Evolutionary conservation across 345 rosid species (phyloP).

Genomic region (Dovyalis caffra): DNA sequence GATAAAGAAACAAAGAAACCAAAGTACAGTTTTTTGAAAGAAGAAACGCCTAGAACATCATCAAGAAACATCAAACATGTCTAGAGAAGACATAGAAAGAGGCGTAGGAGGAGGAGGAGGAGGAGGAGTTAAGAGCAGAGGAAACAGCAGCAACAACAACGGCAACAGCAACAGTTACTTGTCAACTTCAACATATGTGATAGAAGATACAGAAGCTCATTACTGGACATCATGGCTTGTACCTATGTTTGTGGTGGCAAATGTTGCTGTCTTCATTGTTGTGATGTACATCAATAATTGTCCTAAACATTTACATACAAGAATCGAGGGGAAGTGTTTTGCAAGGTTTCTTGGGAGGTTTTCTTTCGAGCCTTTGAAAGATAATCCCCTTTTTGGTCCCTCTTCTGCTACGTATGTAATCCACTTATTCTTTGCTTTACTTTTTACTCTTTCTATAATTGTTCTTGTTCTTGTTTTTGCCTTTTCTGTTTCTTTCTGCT

Average conservation of each 20-base stretch:
- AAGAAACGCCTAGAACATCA: neutral
- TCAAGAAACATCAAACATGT: conserved; percentile 17
- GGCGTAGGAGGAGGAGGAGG: conserved; percentile 35
- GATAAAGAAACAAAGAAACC: neutral
- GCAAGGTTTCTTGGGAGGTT: conserved; percentile 32
- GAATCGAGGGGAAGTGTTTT: conserved; percentile 23
- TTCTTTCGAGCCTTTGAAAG: conserved; percentile 29
- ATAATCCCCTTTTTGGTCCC: conserved; percentile 36
- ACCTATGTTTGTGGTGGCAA: conserved; percentile 29
- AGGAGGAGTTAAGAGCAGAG: conserved; percentile 22
- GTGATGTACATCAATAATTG: conserved; percentile 29
- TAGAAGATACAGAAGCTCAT: conserved; percentile 42
- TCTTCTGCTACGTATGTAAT: conserved; percentile 30
- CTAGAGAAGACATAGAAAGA: conserved; percentile 34
- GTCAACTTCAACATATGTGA: conserved; percentile 35
- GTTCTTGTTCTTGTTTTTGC: neutral
- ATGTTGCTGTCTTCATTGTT: conserved; percentile 19
- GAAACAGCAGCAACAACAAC: neutral
- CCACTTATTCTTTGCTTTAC: neutral
- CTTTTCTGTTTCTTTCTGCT: neutral
- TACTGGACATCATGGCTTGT: conserved; percentile 33
- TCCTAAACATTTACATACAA: conserved; percentile 24
- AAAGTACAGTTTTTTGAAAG: neutral
- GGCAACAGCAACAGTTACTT: conserved; percentile 2
- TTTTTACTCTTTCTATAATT: neutral